A percentile compares a stretch with the other conserved stretches of the same genome.
Conservation (phyloP, 495 filamentous ascomycete genomes). For the Aspergillus panamensis region DNA sequence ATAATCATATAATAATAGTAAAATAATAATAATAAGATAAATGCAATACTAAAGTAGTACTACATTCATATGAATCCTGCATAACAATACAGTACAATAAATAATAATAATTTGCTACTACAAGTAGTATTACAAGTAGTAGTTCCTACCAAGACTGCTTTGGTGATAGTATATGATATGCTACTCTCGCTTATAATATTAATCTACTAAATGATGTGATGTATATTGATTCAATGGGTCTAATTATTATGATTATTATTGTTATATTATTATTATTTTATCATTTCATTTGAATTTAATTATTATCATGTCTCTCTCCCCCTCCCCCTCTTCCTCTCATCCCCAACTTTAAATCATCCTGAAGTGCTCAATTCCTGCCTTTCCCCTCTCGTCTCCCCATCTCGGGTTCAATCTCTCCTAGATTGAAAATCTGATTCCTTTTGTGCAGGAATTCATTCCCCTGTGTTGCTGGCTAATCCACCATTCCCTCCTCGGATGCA, state of each 20-base stretch:
- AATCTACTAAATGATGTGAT: not conserved
- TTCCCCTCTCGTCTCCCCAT: not conserved
- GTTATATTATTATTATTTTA: too few relatives aligned
- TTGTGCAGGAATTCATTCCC: not conserved
- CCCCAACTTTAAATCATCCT: not conserved
- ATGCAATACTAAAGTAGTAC: too few relatives aligned
- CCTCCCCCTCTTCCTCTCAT: not conserved
- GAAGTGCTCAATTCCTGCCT: not conserved
- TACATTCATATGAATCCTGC: too few relatives aligned
- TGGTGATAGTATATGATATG: not conserved
- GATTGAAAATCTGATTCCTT: not conserved
- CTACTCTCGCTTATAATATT: not conserved
- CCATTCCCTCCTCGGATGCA: not conserved
- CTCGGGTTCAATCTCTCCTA: not conserved
- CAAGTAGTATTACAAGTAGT: too few relatives aligned
- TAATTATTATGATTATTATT: not conserved
- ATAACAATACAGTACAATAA: not conserved
- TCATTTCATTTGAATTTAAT: not conserved
- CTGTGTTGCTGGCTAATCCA: not conserved
- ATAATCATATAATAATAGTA: too few relatives aligned
- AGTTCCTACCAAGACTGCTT: too few relatives aligned
- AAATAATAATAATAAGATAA: too few relatives aligned
- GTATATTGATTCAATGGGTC: not conserved
- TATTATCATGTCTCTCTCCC: not conserved
- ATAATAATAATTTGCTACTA: not conserved